Evolutionary conservation across 2,329 filamentous ascomycete genomes (phyloP).

Genomic region (Fonsecaea nubica): DNA sequence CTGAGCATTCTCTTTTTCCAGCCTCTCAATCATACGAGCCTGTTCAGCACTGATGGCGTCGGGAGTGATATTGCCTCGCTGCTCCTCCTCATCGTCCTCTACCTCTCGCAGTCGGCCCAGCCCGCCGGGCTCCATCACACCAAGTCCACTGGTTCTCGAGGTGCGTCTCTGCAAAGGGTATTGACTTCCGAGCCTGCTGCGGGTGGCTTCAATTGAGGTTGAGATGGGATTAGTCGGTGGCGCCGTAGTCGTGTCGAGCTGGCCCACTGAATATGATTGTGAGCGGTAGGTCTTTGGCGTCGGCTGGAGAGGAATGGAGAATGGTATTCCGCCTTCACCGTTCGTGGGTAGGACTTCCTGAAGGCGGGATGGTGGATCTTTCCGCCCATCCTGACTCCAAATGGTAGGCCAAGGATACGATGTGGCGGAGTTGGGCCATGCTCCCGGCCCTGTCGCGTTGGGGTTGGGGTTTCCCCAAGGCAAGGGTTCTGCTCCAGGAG

Average conservation of each 20-base stretch:
- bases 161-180: constrained; percentile 79
- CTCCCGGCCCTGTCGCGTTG: constrained; percentile 23
- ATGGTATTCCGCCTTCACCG: constrained; percentile 71
- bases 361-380: constrained; percentile 76
- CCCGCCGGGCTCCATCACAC: constrained; percentile 54
- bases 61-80: constrained; percentile 40
- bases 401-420: constrained; percentile 71
- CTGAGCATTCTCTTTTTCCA: constrained; percentile 55
- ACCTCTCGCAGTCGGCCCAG: constrained; percentile 57
- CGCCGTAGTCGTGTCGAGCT: constrained; percentile 64
- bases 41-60: constrained; percentile 51
- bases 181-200: constrained; percentile 52
- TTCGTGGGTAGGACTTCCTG: constrained; percentile 74
- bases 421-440: constrained; percentile 35
- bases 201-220: constrained; percentile 43
- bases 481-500: constrained; percentile 71
- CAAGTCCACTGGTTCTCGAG: constrained; percentile 63
- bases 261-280: constrained; percentile 94
- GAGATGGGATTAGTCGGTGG: constrained; percentile 43
- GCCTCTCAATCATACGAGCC: constrained; percentile 55
- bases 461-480: constrained; percentile 47
- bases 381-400: constrained; percentile 76
- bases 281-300: constrained; percentile 93
- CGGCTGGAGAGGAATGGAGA: constrained; percentile 85
- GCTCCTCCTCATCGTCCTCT: constrained; percentile 53